phyloP scores from a whole-genome alignment of 495 filamentous ascomycete genomes.

The Staphylotrichum longicolle region DNA sequence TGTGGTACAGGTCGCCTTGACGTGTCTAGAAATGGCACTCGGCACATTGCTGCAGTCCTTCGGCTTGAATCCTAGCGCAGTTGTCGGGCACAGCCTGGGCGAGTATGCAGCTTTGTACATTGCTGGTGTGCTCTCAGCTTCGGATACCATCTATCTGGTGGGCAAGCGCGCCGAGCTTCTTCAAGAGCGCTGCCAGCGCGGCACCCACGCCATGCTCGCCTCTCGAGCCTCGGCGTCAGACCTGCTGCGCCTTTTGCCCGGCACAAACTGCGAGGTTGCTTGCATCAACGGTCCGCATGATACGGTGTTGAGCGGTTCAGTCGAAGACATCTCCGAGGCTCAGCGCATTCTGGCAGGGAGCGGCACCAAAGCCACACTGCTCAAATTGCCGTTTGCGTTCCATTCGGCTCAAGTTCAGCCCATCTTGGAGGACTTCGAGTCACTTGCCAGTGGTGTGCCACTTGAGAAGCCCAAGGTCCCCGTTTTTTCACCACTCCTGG shows the following conservation, averaged over 20 bases:
- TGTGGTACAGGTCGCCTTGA: slow-evolving; percentile 70
- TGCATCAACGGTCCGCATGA: slow-evolving; percentile 60
- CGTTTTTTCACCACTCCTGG: slow-evolving; percentile 64
- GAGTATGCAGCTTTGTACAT: slow-evolving; percentile 82
- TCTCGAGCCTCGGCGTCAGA: slow-evolving; percentile 44
- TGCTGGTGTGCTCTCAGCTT: slow-evolving; percentile 71
- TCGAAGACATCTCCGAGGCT: slow-evolving; percentile 51
- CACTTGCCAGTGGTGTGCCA: slow-evolving; percentile 51
- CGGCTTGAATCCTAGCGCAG: slow-evolving; percentile 67
- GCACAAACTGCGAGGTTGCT: slow-evolving; percentile 40
- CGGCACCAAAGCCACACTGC: slow-evolving; percentile 61
- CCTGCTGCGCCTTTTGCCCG: slow-evolving; percentile 34
- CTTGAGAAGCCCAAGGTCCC: slow-evolving; percentile 61
- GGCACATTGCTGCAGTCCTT: slow-evolving; percentile 71
- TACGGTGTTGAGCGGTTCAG: slow-evolving; percentile 56
- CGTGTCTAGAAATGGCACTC: slow-evolving; percentile 77
- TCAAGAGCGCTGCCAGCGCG: slow-evolving; percentile 60
- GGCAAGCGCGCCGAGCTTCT: slow-evolving; percentile 72
- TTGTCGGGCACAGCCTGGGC: slow-evolving; percentile 79
- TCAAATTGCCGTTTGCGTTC: slow-evolving; percentile 74
- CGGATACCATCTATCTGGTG: slow-evolving; percentile 74
- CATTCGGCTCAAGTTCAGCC: slow-evolving; percentile 76
- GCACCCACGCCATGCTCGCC: slow-evolving; percentile 67
- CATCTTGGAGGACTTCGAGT: slow-evolving; percentile 61
- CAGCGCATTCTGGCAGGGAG: slow-evolving; percentile 53